Conservation (phyloP, 306 rosid species). For the Benincasa hispida region DNA sequence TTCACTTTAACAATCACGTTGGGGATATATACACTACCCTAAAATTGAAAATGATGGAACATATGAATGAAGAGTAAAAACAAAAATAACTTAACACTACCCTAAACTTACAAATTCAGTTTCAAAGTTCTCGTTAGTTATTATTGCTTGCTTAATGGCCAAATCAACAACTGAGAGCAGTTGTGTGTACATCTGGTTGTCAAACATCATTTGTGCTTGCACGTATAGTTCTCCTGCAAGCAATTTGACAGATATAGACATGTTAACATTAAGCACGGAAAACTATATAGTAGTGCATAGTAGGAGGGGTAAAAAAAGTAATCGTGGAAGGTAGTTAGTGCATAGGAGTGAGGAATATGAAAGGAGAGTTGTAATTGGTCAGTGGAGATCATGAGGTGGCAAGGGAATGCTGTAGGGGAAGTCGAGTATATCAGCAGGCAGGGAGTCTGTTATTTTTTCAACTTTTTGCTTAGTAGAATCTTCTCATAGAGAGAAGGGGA, state of each 20-base stretch:
- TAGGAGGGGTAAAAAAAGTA: too few relatives aligned
- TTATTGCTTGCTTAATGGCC: slow-evolving; percentile 62
- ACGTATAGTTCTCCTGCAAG: slow-evolving; percentile 74
- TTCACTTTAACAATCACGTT: not conserved
- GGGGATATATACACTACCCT: not conserved
- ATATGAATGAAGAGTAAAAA: not conserved
- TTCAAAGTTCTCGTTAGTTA: slow-evolving; percentile 55
- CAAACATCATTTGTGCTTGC: slow-evolving; percentile 78
- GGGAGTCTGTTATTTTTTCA: too few relatives aligned
- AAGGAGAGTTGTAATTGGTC: too few relatives aligned
- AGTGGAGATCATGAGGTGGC: too few relatives aligned
- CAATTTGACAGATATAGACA: slow-evolving; percentile 7
- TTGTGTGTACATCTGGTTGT: slow-evolving; percentile 50
- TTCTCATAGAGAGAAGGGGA: too few relatives aligned
- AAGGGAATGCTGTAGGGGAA: too few relatives aligned
- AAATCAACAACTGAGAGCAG: slow-evolving; percentile 48
- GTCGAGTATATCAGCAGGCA: too few relatives aligned
- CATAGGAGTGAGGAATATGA: too few relatives aligned
- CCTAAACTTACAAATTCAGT: slow-evolving; percentile 67
- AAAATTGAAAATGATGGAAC: not conserved
- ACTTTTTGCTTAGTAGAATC: too few relatives aligned
- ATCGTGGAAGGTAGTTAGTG: too few relatives aligned
- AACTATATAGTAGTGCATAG: not conserved
- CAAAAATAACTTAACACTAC: not conserved
- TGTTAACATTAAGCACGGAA: not conserved